Evolutionary conservation across 257 asterid genomes (phyloP), one percentile per base, ranked within the genome.

Genomic region (Schizonepeta tenuifolia): DNA sequence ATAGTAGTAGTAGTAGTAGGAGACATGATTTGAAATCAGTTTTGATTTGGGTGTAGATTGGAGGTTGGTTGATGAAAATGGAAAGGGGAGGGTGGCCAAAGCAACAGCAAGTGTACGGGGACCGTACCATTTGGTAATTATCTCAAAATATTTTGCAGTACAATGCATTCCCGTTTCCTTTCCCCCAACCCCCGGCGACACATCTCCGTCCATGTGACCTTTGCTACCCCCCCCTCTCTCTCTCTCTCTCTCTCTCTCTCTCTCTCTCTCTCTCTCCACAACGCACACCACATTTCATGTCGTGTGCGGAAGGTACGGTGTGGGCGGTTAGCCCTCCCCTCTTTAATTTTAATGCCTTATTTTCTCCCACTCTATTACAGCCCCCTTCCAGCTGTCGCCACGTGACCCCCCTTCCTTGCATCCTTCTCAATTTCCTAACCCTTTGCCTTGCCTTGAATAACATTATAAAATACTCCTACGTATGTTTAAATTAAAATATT

Each of bases 331-430:
- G 59, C 41, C 50, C 47, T 13, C 59, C 35, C 70, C 35, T 31
- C 75, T 55, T 78, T 56, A 59, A 51, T 70, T 55, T 78, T 56
- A 59, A 51, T 70, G 69, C 54, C 2, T 22, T n/a, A 13, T 1
- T 44, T 70, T 62, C 70, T 59, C 70, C 57, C 65, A 56, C 55
- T 41, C 36, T 46, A 51, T 35, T 31, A 66, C 79, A 80, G 77
- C 80, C 76, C 76, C 62, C 67, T 38, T 71, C 72, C 75, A 81
- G 83, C 80, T 78, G 81, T 74, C 75, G 56, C 65, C 85, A 75
- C 86, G 86, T 81, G 85, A 81, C 33, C 70, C 43, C 26, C n/a
- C n/a, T n/a, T n/a, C n/a, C 5, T 44, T 24, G 49, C 55, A 22
- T 47, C 62, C 65, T 64, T 8, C 9, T 69, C 13, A 41, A 35